Base-by-base conservation (phyloP, 495 filamentous ascomycete genomes). In the Neurospora sp. region DNA sequence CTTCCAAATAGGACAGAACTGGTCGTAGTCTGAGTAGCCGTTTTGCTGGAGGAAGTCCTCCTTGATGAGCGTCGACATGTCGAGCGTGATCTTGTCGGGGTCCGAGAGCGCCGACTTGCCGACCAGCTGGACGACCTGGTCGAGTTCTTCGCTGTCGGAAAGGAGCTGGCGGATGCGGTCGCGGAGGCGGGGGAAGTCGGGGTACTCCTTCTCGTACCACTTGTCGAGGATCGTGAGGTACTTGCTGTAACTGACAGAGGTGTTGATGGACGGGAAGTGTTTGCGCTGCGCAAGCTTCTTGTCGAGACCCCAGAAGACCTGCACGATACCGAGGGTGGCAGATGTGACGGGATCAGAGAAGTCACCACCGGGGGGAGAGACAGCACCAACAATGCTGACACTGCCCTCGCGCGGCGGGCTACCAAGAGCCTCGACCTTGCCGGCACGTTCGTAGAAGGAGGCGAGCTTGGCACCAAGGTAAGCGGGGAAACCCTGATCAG, bases 31-130 rank as follows among this genome's bases (percentile, higher is more conserved):
- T 80, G 92, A 95, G 87, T 99, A 99, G 42, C 96, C 96, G 84
- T 99, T 99, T 81, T 99, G 96, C 84, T 99, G 96, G 73, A 99
- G 81, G 87, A 99, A 99, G 81, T 99, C 96, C 76, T 99, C 96
- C 88, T 99, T 99, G 79, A 99, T 84, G 73, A 99, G 84, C 31
- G 89, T 89, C 35, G 95, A 92, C 73, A 98, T 91, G 80, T 99
- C 96, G 65, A 99, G 87, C 11, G 94, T 98, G 77, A 99, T 99
- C 90, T 99, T 99, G 83, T 99, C 96, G 20, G 92, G 90, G 80
- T 99, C 96, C 70, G 96, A 96, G 48, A 99, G 83, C 20, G 96
- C 95, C 31, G 93, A 94, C 84, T 99, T 99, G 80, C 96, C 96
- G 69, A 99, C 96, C 72, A 99, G 86, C 86, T 99, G 96, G 72